phyloP scores from a whole-genome alignment of 495 filamentous ascomycete genomes.

The Penicillium goetzii region DNA sequence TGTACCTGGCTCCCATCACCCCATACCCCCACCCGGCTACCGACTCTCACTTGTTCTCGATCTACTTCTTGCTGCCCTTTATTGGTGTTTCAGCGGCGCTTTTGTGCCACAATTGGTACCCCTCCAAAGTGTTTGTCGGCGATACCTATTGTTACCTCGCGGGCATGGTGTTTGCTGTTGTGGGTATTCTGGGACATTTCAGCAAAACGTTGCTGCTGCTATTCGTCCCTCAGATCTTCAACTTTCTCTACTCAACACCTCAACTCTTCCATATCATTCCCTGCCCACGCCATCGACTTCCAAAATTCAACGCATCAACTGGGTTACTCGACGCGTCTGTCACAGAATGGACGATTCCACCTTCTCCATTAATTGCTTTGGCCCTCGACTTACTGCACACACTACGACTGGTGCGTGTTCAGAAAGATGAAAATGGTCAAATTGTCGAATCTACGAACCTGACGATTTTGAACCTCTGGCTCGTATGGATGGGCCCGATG shows the following conservation, averaged over 20 bases:
- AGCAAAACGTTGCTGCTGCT: conserved; percentile 93
- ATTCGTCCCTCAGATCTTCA: conserved; percentile 93
- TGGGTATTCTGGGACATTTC: conserved; percentile 95
- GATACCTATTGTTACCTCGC: conserved; percentile 99
- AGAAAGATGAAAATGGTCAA: conserved; percentile 64
- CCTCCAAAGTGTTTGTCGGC: conserved; percentile 91
- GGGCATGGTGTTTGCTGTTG: conserved; percentile 97
- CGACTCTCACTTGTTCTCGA: conserved; percentile 92
- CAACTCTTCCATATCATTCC: conserved; percentile 89
- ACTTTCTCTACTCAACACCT: conserved; percentile 90
- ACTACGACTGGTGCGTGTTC: conserved; percentile 66
- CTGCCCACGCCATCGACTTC: conserved; percentile 89
- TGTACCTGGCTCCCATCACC: conserved; percentile 64
- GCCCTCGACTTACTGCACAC: conserved; percentile 65
- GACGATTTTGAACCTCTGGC: conserved; percentile 92
- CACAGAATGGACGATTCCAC: conserved; percentile 76
- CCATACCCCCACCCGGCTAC: conserved; percentile 90
- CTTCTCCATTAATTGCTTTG: conserved; percentile 60
- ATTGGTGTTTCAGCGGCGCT: conserved; percentile 88
- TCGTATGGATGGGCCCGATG: conserved; percentile 94
- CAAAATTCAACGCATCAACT: conserved; percentile 81
- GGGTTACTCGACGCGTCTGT: conserved; percentile 83
- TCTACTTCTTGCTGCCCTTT: conserved; percentile 93
- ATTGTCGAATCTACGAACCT: conserved; percentile 87
- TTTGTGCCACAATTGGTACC: conserved; percentile 93